A percentile compares a stretch with the other conserved stretches of the same genome.
These are phyloP conservation scores for Rhodomyrtus psidioides DNA, from an alignment of 441 rosid genomes.

Conservation along the genomic window DNA sequence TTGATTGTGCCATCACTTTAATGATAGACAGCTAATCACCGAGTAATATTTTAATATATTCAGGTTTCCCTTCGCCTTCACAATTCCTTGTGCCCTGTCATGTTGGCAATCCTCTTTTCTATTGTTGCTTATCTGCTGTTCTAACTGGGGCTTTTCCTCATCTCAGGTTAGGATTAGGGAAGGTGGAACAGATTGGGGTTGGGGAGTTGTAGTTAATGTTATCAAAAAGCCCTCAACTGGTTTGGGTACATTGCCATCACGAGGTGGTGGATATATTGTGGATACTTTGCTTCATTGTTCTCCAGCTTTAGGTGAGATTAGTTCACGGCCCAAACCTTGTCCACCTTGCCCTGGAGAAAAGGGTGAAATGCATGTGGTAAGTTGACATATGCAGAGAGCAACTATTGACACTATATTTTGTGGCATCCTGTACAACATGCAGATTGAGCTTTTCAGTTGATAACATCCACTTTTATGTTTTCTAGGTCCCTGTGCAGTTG, in stretches of 20 bases:
- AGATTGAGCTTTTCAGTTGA: neutral
- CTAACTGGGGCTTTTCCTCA: constrained; percentile 11
- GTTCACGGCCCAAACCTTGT: constrained; percentile 85
- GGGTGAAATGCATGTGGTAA: constrained; percentile 99
- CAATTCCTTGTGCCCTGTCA: neutral
- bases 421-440: neutral
- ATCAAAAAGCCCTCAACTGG: constrained; percentile 71
- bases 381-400: constrained; percentile 19
- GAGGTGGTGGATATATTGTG: constrained; percentile 73
- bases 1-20: neutral
- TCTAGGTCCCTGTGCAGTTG: constrained; percentile 92
- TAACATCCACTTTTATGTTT: constrained; percentile 9
- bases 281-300: constrained; percentile 96
- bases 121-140: neutral
- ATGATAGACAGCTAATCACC: neutral
- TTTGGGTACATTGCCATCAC: constrained; percentile 40
- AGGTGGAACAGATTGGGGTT: constrained; percentile 98
- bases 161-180: constrained; percentile 87
- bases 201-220: constrained; percentile 98
- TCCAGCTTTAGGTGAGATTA: constrained; percentile 77
- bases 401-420: neutral
- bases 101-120: neutral
- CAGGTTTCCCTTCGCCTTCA: neutral
- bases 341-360: constrained; percentile 92
- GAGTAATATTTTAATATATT: neutral